These are phyloP conservation scores for Trametes maxima DNA, from an alignment of 768 basidiomycete species.

Conservation along the genomic window DNA sequence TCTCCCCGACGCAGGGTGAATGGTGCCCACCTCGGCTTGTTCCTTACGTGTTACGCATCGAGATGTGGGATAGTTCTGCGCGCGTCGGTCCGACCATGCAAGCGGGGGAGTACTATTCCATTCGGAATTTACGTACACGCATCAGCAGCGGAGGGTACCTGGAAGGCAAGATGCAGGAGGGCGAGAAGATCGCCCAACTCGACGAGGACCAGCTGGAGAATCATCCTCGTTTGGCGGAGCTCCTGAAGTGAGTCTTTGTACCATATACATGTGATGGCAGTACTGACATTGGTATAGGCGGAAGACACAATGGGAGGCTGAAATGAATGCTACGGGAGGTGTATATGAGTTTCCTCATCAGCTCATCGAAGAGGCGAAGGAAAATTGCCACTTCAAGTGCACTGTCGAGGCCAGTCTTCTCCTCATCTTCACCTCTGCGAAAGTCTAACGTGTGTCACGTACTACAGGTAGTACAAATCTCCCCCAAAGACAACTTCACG, in stretches of 20 bases:
- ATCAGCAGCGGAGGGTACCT: conserved; percentile 41
- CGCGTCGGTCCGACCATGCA: conserved; percentile 45
- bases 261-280: background rate
- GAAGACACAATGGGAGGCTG: conserved; percentile 46
- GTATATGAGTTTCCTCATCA: conserved; percentile 43
- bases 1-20: conserved; percentile 37
- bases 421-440: background rate
- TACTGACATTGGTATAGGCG: conserved; percentile 45
- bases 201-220: conserved; percentile 40
- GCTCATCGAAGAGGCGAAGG: conserved; percentile 50
- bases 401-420: conserved; percentile 54
- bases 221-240: conserved; percentile 44
- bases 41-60: conserved; percentile 51
- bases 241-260: conserved; percentile 50
- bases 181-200: conserved; percentile 51
- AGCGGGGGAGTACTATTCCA: conserved; percentile 51
- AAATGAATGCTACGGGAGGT: conserved; percentile 30
- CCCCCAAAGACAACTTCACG: conserved; percentile 36
- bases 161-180: conserved; percentile 55
- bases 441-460: background rate
- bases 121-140: conserved; percentile 55
- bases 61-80: conserved; percentile 60
- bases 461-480: conserved; percentile 49
- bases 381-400: conserved; percentile 51
- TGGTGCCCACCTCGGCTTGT: conserved; percentile 53